These are phyloP conservation scores for Vitis hybrid DNA, from an alignment of 177 flowering plant species.

Conservation along the genomic window DNA sequence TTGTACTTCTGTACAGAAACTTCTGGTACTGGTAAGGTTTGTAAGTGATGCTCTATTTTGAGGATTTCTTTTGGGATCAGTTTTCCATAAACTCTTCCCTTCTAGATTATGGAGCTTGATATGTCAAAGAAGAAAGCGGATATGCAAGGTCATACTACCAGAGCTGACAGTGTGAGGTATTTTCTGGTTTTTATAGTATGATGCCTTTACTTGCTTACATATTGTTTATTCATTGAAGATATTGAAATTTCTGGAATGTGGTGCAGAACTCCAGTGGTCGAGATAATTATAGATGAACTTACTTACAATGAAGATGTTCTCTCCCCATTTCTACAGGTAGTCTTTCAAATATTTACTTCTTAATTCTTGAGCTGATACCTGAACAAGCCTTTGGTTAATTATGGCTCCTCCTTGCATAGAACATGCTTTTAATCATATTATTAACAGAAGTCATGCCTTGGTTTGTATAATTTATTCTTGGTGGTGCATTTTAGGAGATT, in stretches of 20 bases:
- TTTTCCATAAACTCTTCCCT: background rate
- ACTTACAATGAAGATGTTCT: conserved; percentile 54
- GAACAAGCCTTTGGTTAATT: background rate
- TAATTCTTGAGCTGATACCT: background rate
- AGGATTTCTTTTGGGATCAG: conserved; percentile 1
- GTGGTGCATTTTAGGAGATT: background rate
- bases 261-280: conserved; percentile 66
- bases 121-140: conserved; percentile 62
- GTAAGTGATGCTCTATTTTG: background rate
- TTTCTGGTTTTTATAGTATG: conserved; percentile 5
- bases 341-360: conserved; percentile 3
- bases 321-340: conserved; percentile 66
- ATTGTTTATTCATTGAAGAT: background rate
- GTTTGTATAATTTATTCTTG: background rate
- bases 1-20: conserved; percentile 45
- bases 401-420: too few species aligned
- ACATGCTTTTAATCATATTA: too few species aligned
- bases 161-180: conserved; percentile 82
- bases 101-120: conserved; percentile 86
- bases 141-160: conserved; percentile 46
- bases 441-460: background rate
- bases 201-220: background rate
- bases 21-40: conserved; percentile 53
- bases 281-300: conserved; percentile 72
- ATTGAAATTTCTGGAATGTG: conserved; percentile 8